Base-by-base conservation (phyloP, 768 basidiomycete genomes). In the Sarcodon aspratus region DNA sequence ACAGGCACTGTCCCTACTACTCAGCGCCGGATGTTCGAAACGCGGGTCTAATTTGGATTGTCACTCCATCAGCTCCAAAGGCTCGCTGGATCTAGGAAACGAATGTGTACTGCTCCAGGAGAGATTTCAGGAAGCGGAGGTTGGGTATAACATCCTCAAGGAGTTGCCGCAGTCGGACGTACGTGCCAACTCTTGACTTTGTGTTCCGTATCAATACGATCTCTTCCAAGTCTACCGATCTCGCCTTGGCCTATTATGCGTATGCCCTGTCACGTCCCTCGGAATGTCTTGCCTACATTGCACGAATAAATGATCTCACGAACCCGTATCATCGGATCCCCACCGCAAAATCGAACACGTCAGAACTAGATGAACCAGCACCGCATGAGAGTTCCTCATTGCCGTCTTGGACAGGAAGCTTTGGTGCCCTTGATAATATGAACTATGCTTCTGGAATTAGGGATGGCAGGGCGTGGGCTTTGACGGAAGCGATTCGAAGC, bases 231-330 rank as follows among this genome's bases (percentile, higher is more conserved):
- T 80, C 80, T 9, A 69, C 86, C 12, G 68, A 74, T 53, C 71
- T 88, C 50, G 73, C 78, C 0, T 67, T 88, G 45, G 88, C 87
- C 2, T 90, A 89, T 63, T 85, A 85, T 57, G 79, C 82, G 3
- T 90, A 87, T 62, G 87, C 90, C 0, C 63, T 90, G 7, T 79
- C 81, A 27, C 70, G 75, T 21, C 81, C 81, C 13, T 62, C 69
- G 2, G 75, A 79, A 49, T 90, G 86, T 50, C 65, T 94, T 11
- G 55, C 66, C 3, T 69, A 83, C 55, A 69, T 89, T 3, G 59
- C 62, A 17, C 69, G 73, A 55, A 74, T 85, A 6, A 72, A 75
- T 9, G 70, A 78, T 46, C 63, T 84, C 27, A 51, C 71, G 10
- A 74, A 80, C 53, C 64, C 74, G n/a, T 72, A 74, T 52, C 69